Evolutionary conservation across 1,284 basidiomycete species (phyloP).

Genomic region (Puccinia hordei): DNA sequence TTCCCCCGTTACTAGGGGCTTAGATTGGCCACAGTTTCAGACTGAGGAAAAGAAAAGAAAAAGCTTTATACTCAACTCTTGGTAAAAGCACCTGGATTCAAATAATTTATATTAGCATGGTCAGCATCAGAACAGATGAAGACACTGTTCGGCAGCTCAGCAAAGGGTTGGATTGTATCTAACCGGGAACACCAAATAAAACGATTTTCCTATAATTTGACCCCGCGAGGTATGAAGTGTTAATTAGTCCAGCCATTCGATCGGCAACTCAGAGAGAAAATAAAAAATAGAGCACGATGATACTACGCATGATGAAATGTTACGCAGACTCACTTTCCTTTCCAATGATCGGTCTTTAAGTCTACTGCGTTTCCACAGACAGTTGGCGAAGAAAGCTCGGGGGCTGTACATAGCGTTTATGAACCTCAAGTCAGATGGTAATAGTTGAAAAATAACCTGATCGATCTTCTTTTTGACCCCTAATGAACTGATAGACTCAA

Average conservation of each 20-base stretch:
- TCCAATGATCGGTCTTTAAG: slow-evolving; percentile 44
- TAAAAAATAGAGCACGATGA: not conserved
- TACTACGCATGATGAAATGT: not conserved
- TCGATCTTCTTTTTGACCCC: not conserved
- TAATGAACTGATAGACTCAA: slow-evolving; percentile 9
- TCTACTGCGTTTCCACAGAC: slow-evolving; percentile 38
- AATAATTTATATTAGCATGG: not conserved
- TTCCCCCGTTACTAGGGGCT: not conserved
- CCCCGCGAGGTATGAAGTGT: not conserved
- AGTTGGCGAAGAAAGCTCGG: slow-evolving; percentile 29
- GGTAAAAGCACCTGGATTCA: slow-evolving; percentile 36
- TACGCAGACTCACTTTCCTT: slow-evolving; percentile 29
- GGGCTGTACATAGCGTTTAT: not conserved
- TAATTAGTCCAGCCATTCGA: not conserved
- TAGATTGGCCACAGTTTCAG: not conserved
- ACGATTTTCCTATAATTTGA: slow-evolving; percentile 38
- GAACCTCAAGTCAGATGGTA: not conserved
- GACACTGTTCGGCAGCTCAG: not conserved
- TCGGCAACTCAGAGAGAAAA: not conserved
- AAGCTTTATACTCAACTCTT: slow-evolving; percentile 15
- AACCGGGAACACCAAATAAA: slow-evolving; percentile 45
- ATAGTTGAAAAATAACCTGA: not conserved
- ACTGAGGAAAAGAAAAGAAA: not conserved
- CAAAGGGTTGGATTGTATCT: not conserved
- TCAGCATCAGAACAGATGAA: not conserved